Base-by-base conservation (phyloP, 2,329 filamentous ascomycete genomes). In the Alternaria triticimaculans region DNA sequence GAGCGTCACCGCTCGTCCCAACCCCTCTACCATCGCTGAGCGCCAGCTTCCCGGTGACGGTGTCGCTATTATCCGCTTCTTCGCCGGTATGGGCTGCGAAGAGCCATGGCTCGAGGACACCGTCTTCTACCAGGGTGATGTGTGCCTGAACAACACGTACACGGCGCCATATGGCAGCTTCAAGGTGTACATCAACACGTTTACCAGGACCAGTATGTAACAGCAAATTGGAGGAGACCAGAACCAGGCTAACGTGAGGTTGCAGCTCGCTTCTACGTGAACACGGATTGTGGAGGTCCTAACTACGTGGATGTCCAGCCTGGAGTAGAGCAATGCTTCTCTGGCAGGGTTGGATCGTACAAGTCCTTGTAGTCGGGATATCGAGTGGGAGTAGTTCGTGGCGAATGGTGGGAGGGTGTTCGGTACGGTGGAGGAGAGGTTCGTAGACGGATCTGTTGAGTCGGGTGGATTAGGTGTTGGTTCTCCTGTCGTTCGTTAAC, bases 21-120 rank as follows among this genome's bases (percentile, higher is more conserved):
- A 57, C 15, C 58, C 41, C 45, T 33, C 41, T 8, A 23, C 25
- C 21, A 21, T 41, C 15, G 20, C 21, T 4, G 20, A 41, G n/a
- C 51, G 49, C 7, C 51, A 43, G 15, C 28, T 45, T 23, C 30
- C 53, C 37, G 30, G 30, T 21, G 57, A 48, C 11, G 53, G 45
- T n/a, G 53, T 57, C 48, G 46, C 57, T 14, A 57, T 57, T 41
- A 53, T 61, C 21, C 62, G 45, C 11, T 64, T 62, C 54, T 56
- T 48, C 41, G 51, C 30, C 14, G 58, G 28, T n/a, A n/a, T 14
- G 20, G 58, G 33, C 21, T 64, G 58, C 53, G 44, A 62, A 37
- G 44, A 56, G 20, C 53, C 50, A 15, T 62, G 58, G 58, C 51
- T 58, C 15, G 53, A 58, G 28, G 58, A 63, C 55, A 59, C 28